Evolutionary conservation across 768 basidiomycete genomes (phyloP).

Genomic region (Phlebiopsis gigantea): DNA sequence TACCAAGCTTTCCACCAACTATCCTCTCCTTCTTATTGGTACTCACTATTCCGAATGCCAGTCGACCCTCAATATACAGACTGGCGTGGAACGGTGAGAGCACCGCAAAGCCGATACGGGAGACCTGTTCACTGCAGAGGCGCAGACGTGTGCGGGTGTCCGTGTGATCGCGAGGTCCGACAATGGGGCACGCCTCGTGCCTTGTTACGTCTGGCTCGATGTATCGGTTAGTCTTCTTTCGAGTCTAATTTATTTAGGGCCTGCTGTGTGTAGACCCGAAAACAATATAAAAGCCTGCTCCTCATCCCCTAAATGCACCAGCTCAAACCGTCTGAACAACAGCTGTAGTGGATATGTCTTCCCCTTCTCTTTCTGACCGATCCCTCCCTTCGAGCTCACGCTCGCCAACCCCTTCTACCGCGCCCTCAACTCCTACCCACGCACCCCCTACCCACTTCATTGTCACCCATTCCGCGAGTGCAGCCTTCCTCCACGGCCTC

Average conservation of each 20-base stretch:
- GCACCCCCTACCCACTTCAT: constrained; percentile 10
- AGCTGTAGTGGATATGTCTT: background rate
- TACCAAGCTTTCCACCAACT: background rate
- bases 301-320: background rate
- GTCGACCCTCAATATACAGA: background rate
- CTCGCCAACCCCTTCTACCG: constrained; percentile 12
- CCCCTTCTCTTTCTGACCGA: constrained; percentile 3
- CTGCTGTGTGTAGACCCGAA: background rate
- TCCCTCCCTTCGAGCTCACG: constrained; percentile 1
- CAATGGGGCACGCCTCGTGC: background rate
- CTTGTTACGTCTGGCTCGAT: background rate
- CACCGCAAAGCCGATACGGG: background rate
- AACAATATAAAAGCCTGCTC: background rate
- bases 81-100: background rate
- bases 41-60: background rate
- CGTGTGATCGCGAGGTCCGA: background rate
- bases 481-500: constrained; percentile 15
- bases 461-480: constrained; percentile 13
- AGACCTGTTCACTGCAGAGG: background rate
- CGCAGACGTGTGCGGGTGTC: background rate
- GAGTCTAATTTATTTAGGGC: background rate
- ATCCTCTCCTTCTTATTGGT: background rate
- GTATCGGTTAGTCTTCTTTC: background rate
- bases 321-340: background rate
- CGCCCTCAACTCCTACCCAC: constrained; percentile 5